Percentiles rank a stretch among this genome's conserved stretches.
Conservation (phyloP, 345 rosid species). For the Eucalyptus tenuipes region DNA sequence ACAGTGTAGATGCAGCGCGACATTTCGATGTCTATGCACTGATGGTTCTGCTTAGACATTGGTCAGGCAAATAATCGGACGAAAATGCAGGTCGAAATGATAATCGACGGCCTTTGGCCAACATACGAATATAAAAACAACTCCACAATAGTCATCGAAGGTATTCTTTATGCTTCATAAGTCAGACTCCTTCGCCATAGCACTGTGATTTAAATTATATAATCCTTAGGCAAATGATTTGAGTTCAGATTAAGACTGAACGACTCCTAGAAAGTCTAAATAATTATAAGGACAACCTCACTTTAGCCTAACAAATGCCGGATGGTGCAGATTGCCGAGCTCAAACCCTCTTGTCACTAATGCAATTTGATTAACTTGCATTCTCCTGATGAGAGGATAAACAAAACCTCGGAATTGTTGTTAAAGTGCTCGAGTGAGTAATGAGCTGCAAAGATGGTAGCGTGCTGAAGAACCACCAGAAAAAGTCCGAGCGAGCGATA, state of each 20-base stretch:
- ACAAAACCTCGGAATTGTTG: not conserved
- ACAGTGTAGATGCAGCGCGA: not conserved
- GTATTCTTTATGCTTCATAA: too few relatives aligned
- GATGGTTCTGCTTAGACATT: too few relatives aligned
- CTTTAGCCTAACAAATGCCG: not conserved
- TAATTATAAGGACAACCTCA: too few relatives aligned
- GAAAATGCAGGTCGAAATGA: too few relatives aligned
- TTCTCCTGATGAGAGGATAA: not conserved
- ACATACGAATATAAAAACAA: too few relatives aligned
- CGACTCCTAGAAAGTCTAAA: not conserved
- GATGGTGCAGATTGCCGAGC: not conserved
- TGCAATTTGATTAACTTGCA: not conserved
- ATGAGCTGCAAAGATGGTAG: not conserved
- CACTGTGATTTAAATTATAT: not conserved
- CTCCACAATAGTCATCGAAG: too few relatives aligned
- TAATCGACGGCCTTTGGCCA: too few relatives aligned
- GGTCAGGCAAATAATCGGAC: too few relatives aligned
- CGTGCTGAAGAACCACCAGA: not conserved
- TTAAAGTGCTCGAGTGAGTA: not conserved
- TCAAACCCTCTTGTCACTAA: not conserved
- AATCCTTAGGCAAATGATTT: not conserved
- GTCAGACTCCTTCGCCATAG: too few relatives aligned
- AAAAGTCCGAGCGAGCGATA: not conserved
- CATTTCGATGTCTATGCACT: not conserved
- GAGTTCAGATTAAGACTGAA: not conserved